A percentile compares a stretch with the other conserved stretches of the same genome.
Conservation (phyloP, 768 basidiomycete species). For the Chalciporus pseudorubinellus region DNA sequence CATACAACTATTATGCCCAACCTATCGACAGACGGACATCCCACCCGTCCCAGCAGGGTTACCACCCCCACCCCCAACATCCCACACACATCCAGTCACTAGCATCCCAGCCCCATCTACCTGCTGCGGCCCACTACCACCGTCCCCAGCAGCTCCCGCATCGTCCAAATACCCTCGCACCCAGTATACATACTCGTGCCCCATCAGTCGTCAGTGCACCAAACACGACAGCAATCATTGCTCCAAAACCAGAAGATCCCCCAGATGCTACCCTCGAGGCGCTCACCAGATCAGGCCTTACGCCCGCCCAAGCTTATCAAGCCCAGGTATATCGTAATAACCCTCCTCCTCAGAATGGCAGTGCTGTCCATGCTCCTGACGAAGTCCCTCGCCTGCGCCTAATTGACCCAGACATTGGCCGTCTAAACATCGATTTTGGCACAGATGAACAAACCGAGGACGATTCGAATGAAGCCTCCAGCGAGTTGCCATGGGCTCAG, state of each 20-base stretch:
- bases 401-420: conserved; percentile 56
- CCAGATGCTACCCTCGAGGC: conserved; percentile 47
- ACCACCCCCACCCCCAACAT: conserved; percentile 21
- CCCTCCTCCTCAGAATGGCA: conserved; percentile 35
- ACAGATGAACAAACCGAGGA: conserved; percentile 32
- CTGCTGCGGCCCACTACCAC: conserved; percentile 12
- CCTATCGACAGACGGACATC: conserved; percentile 49
- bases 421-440: conserved; percentile 57
- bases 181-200: conserved; percentile 43
- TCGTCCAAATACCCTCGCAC: conserved; percentile 32
- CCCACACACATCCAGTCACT: conserved; percentile 37
- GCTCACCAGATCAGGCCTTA: conserved; percentile 51
- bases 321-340: conserved; percentile 62
- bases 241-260: conserved; percentile 48
- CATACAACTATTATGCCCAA: conserved; percentile 41
- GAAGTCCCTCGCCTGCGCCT: conserved; percentile 40
- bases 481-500: conserved; percentile 58
- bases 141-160: conserved; percentile 22
- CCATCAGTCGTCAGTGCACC: conserved; percentile 50
- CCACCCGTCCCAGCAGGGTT: conserved; percentile 33
- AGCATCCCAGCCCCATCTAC: conserved; percentile 21
- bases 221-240: conserved; percentile 41
- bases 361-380: conserved; percentile 20
- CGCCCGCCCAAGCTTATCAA: conserved; percentile 80
- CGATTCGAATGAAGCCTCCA: conserved; percentile 47